Evolutionary conservation across 371 early-diverging fungal genomes (phyloP).

Genomic region (Catenaria anguillulae): DNA sequence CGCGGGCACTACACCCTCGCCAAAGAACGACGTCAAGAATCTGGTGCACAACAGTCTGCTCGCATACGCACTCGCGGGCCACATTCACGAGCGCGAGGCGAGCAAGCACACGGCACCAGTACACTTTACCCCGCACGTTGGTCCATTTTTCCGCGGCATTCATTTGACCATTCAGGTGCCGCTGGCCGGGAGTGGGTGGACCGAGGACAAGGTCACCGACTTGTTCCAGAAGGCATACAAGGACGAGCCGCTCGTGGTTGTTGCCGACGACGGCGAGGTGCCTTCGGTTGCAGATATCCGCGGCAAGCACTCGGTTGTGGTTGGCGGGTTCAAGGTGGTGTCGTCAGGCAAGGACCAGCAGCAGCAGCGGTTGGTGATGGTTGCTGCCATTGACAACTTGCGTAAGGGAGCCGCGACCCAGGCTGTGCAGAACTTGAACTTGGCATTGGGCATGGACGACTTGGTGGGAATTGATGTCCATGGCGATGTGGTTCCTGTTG

Average conservation of each 20-base stretch:
- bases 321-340: constrained; percentile 84
- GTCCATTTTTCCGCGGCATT: constrained; percentile 85
- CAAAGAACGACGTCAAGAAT: constrained; percentile 76
- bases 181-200: constrained; percentile 40
- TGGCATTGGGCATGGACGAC: background rate
- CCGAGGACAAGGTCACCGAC: constrained; percentile 9
- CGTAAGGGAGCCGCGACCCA: constrained; percentile 95
- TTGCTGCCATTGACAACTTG: constrained; percentile 85
- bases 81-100: constrained; percentile 91
- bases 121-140: constrained; percentile 82
- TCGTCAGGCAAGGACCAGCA: constrained; percentile 23
- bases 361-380: constrained; percentile 71
- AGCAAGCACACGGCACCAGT: constrained; percentile 55
- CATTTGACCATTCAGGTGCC: constrained; percentile 74
- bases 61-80: constrained; percentile 80
- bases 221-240: constrained; percentile 58
- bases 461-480: background rate
- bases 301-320: constrained; percentile 63
- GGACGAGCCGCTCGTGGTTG: constrained; percentile 63
- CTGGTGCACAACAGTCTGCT: constrained; percentile 65
- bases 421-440: constrained; percentile 50
- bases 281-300: constrained; percentile 79
- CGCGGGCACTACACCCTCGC: constrained; percentile 87
- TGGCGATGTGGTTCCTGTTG: background rate
- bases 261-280: constrained; percentile 36